Evolutionary conservation across 768 basidiomycete species (phyloP), one percentile per base, ranked within the genome.

Genomic region (Tulasnella sp.): DNA sequence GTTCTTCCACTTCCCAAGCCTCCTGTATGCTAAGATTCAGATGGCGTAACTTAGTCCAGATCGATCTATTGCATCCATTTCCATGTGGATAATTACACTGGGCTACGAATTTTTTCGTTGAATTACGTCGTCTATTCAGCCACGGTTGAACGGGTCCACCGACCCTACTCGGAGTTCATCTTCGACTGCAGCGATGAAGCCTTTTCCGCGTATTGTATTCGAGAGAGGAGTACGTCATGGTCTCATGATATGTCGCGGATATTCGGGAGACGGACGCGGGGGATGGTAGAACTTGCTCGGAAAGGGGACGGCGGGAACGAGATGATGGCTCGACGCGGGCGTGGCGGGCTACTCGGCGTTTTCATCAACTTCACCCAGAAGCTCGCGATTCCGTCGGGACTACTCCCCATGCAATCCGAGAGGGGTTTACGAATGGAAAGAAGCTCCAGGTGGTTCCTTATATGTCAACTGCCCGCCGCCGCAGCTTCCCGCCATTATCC

Each of bases 221-320:
- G 24, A 62, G n/a, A n/a, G 48, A 52, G 24, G 21, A 21, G 24
- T 52, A 24, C 24, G 62, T 12, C 14, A 31, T 3, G 62, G 27
- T 34, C 62, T 12, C 62, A 68, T 68, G 27, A 68, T 34, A 6
- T 14, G 62, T 68, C 62, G 9, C 62, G 62, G 62, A 68, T 68
- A 68, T 68, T 68, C 62, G 62, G 62, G 62, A 34, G 27, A 68
- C n/a, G 62, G 62, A 10, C 27, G 62, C 7, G 62, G 62, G 34
- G 21, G 62, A 68, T n/a, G 62, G 62, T 68, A 68, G 62, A 68
- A 68, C 62, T n/a, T 68, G 62, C 34, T 68, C 62, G 62, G 62
- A 68, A 68, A 68, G 62, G 62, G 62, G 34, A 68, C 62, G 62
- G 62, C 62, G 62, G 62, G 62, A 68, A 34, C 12, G 62, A 27